Percentiles rank a stretch among this genome's conserved stretches.
phyloP scores from a whole-genome alignment of 2,329 filamentous ascomycete species.

The Fonsecaea nubica region DNA sequence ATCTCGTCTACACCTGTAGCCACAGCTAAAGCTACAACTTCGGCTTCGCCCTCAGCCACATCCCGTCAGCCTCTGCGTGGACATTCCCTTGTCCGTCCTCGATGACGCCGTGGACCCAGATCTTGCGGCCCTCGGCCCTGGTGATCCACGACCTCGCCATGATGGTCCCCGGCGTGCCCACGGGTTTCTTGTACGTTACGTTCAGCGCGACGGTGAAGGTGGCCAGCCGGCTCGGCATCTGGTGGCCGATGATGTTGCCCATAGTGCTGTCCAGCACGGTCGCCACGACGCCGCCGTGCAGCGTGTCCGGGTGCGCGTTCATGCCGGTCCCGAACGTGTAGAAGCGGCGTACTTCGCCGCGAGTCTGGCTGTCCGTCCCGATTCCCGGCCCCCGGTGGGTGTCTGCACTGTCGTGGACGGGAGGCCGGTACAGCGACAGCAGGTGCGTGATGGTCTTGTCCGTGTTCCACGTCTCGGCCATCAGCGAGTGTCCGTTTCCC shows the following conservation, averaged over 20 bases:
- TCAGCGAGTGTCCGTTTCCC: conserved; percentile 34
- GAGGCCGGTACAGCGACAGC: conserved; percentile 28
- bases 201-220: conserved; percentile 52
- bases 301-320: conserved; percentile 41
- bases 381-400: background rate
- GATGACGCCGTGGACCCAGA: conserved; percentile 49
- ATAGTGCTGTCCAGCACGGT: conserved; percentile 42
- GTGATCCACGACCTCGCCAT: conserved; percentile 46
- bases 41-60: conserved; percentile 48
- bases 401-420: background rate
- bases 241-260: conserved; percentile 31
- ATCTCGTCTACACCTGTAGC: background rate
- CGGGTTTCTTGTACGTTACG: conserved; percentile 49
- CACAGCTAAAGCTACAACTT: conserved; percentile 15
- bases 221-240: conserved; percentile 1
- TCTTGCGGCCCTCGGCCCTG: conserved; percentile 48
- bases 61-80: conserved; percentile 50
- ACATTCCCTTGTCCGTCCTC: conserved; percentile 48
- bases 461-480: conserved; percentile 38
- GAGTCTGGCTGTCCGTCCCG: background rate
- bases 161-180: conserved; percentile 47
- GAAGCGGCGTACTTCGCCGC: conserved; percentile 41
- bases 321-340: conserved; percentile 42
- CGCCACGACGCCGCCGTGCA: conserved; percentile 43
- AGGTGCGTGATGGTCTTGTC: conserved; percentile 31